Percentiles rank a stretch among this genome's conserved stretches.
These are phyloP conservation scores for Hypomontagnella monticulosa DNA, from an alignment of 495 filamentous ascomycete species.

Conservation along the genomic window DNA sequence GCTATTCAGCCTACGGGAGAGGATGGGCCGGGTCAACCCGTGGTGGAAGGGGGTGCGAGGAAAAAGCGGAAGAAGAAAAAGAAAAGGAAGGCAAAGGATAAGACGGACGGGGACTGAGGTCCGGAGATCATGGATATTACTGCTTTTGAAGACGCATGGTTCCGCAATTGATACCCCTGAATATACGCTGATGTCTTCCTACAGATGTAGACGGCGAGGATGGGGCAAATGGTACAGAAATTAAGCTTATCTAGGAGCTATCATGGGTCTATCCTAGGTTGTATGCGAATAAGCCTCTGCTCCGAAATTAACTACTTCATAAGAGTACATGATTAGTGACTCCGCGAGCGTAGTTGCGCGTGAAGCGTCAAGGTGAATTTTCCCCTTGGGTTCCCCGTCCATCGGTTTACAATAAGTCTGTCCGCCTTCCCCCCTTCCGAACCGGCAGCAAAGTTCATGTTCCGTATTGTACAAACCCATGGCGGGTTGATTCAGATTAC, in stretches of 20 bases:
- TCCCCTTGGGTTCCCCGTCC: constrained; percentile 5
- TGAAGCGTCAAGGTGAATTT: constrained; percentile 12
- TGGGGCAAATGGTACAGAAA: constrained; percentile 23
- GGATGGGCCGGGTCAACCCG: constrained; percentile 11
- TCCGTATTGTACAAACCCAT: constrained; percentile 35
- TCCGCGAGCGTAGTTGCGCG: constrained; percentile 30
- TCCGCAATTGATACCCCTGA: background rate
- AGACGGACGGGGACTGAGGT: constrained; percentile 27
- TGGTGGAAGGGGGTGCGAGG: constrained; percentile 59
- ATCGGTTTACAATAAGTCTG: constrained; percentile 19
- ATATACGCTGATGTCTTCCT: background rate
- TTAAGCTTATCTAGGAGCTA: constrained; percentile 25
- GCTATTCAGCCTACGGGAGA: background rate
- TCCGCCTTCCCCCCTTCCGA: constrained; percentile 6
- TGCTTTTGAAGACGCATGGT: background rate
- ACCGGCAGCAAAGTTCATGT: constrained; percentile 17
- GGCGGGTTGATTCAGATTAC: constrained; percentile 14
- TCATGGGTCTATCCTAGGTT: constrained; percentile 5
- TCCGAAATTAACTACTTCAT: constrained; percentile 28
- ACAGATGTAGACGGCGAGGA: constrained; percentile 1
- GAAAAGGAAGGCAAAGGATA: constrained; percentile 44
- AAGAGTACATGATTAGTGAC: constrained; percentile 43
- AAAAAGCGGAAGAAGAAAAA: constrained; percentile 64
- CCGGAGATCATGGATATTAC: background rate
- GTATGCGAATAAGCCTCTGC: constrained; percentile 24